phyloP scores from a whole-genome alignment of 495 filamentous ascomycete genomes.

The Opeltia flavorubescens region DNA sequence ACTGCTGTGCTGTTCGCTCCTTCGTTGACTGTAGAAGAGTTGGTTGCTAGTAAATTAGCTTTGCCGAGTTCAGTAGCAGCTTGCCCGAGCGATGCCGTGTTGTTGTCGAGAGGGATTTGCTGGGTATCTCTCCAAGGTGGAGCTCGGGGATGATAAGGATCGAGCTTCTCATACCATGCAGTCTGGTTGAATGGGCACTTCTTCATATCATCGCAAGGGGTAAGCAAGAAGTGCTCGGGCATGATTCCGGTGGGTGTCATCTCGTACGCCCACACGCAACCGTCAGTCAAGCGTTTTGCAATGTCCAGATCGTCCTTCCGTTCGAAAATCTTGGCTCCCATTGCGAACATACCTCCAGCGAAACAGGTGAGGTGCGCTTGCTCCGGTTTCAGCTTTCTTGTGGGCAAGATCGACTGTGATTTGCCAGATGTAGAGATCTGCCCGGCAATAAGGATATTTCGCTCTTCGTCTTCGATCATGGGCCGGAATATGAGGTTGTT shows the following conservation, averaged over 20 bases:
- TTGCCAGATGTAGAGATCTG: conserved; percentile 20
- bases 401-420: not conserved
- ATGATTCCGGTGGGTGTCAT: conserved; percentile 72
- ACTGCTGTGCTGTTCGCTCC: conserved; percentile 19
- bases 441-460: conserved; percentile 61
- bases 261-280: conserved; percentile 90
- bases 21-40: conserved; percentile 16
- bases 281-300: conserved; percentile 71
- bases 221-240: conserved; percentile 58
- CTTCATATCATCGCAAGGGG: conserved; percentile 51
- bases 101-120: not conserved
- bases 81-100: not conserved
- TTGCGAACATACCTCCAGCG: conserved; percentile 81
- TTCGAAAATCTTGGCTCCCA: conserved; percentile 77
- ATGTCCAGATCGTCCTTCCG: conserved; percentile 68
- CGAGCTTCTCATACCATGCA: conserved; percentile 40
- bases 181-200: conserved; percentile 70
- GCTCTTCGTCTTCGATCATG: conserved; percentile 54
- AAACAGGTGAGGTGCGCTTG: conserved; percentile 78
- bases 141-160: conserved; percentile 25
- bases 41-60: conserved; percentile 17
- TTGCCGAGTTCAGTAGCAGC: conserved; percentile 2
- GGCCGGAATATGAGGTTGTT: conserved; percentile 72
- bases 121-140: not conserved
- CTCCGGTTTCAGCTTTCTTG: conserved; percentile 27